These are phyloP conservation scores for Gymnopilus dilepis DNA, from an alignment of 768 basidiomycete species.

Conservation along the genomic window DNA sequence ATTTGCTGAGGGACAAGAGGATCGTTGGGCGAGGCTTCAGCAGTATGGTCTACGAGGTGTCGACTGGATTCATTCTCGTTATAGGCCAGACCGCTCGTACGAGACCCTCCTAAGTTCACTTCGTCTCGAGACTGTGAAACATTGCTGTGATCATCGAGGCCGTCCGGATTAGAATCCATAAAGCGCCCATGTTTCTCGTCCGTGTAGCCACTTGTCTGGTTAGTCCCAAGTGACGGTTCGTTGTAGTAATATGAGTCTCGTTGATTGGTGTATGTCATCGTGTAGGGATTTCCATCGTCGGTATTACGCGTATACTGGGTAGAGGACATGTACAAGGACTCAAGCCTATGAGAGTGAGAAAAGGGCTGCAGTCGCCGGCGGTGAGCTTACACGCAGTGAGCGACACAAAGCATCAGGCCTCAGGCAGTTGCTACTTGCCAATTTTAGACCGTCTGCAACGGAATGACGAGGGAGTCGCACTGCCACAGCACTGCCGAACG, in stretches of 20 bases:
- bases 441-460: background rate
- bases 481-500: too few relatives aligned
- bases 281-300: background rate
- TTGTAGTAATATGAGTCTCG: background rate
- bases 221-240: slow-evolving; percentile 3
- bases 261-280: background rate
- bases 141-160: slow-evolving; percentile 19
- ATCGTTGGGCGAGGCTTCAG: slow-evolving; percentile 37
- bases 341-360: background rate
- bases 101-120: background rate
- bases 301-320: background rate
- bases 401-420: background rate
- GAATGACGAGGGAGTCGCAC: background rate
- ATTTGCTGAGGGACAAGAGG: slow-evolving; percentile 53
- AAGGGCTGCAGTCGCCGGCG: background rate
- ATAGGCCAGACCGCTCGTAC: slow-evolving; percentile 13
- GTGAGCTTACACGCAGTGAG: background rate
- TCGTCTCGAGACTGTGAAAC: slow-evolving; percentile 9
- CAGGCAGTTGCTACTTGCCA: background rate
- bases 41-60: slow-evolving; percentile 13
- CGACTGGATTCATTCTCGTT: slow-evolving; percentile 21
- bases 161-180: slow-evolving; percentile 5
- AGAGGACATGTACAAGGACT: background rate
- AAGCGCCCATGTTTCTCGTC: slow-evolving; percentile 9
- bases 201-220: background rate